Percentiles rank a stretch among this genome's conserved stretches.
These are phyloP conservation scores for Sclerotinia borealis DNA, from an alignment of 2,329 filamentous ascomycete genomes.

Conservation along the genomic window DNA sequence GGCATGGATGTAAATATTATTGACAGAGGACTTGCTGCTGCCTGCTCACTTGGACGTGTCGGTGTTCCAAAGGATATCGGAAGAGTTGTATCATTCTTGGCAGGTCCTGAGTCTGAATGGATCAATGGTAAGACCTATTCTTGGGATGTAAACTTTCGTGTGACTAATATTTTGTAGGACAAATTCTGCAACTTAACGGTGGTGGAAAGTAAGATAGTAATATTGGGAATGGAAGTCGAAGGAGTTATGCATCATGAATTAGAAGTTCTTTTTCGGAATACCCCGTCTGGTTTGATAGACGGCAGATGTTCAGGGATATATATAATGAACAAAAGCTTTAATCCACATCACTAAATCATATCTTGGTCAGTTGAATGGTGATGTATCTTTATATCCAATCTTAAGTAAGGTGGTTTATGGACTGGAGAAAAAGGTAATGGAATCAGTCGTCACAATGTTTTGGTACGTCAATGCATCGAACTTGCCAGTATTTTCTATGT, in stretches of 20 bases:
- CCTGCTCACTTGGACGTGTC: constrained; percentile 58
- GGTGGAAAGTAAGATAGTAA: constrained; percentile 9
- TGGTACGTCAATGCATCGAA: neutral
- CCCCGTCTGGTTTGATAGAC: neutral
- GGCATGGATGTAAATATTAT: constrained; percentile 50
- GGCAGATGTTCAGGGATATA: neutral
- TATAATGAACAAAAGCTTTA: neutral
- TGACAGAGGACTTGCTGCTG: constrained; percentile 48
- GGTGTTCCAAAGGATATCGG: constrained; percentile 62
- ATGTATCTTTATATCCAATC: neutral
- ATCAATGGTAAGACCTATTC: constrained; percentile 18
- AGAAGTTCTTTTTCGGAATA: neutral
- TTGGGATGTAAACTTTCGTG: neutral
- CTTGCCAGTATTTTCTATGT: too few species aligned
- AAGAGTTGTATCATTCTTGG: constrained; percentile 54
- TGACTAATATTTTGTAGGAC: constrained; percentile 9
- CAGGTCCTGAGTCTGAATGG: constrained; percentile 48
- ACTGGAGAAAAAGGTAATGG: neutral
- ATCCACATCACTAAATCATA: neutral
- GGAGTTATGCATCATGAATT: neutral
- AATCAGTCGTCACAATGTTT: neutral
- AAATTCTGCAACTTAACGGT: constrained; percentile 14
- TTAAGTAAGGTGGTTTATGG: too few species aligned
- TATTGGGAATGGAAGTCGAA: neutral
- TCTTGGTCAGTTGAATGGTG: neutral